Evolutionary conservation across 2,329 filamentous ascomycete genomes (phyloP), one percentile per base, ranked within the genome.

Genomic region (Echinosphaeria canescens): DNA sequence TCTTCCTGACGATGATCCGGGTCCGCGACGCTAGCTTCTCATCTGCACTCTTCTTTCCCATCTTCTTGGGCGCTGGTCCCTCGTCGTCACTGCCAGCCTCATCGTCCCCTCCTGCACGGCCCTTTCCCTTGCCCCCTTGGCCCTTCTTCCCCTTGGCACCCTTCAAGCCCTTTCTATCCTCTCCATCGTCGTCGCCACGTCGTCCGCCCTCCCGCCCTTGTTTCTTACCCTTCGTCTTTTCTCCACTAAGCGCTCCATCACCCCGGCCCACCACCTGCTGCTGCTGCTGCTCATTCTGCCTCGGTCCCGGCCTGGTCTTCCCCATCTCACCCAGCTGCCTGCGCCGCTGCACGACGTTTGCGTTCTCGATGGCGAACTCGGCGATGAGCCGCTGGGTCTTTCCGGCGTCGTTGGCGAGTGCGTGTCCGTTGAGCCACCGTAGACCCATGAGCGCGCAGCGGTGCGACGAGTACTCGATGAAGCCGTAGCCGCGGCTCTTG

Each of bases 301-400:
- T 19, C 10, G 17, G 25, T 27, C 23, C 15, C 24, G 10, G 17
- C 29, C 23, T 29, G 18, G 17, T 30, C 46, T 28, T 53, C 23
- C 53, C 48, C 42, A n/a, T n/a, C n/a, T n/a, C n/a, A n/a, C n/a
- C 81, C 73, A 26, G 55, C 55, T 33, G 72, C 67, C 59, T 65
- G 29, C 90, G 64, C 34, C 88, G 63, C 36, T 73, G 65, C n/a
- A 98, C 75, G 2, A 98, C 88, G 42, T 93, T 84, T 1, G 81
- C 84, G 40, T 98, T 98, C 51, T 98, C 88, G 45, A 98, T 92
- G 13, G 88, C 82, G 45, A 98, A 98, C 48, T 98, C 90, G 20
- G 85, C 85, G 42, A 98, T 81, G 27, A 98, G 53, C 10, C 88
- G 64, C 49, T 88, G 84, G 45, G 81, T 85, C 51, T 75, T 80